Evolutionary conservation across 768 basidiomycete genomes (phyloP).

Genomic region (Xanthoconium purpureum): DNA sequence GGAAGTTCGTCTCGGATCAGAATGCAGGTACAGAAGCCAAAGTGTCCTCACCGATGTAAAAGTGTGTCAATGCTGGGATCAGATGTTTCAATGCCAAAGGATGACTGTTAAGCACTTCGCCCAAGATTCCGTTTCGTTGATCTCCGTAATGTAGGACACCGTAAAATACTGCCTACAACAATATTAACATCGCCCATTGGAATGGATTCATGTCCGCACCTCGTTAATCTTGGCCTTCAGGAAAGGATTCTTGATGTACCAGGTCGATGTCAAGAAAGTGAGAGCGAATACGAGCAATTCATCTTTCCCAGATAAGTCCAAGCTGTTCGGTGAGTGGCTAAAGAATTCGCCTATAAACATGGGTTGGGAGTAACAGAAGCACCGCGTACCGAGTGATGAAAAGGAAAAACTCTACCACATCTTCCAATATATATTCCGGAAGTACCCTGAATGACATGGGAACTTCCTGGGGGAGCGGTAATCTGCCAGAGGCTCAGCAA

Average conservation of each 20-base stretch:
- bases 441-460: slow-evolving; percentile 82
- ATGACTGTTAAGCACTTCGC: slow-evolving; percentile 79
- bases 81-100: slow-evolving; percentile 82
- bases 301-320: slow-evolving; percentile 80
- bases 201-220: slow-evolving; percentile 40
- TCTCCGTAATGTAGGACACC: slow-evolving; percentile 65
- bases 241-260: slow-evolving; percentile 99
- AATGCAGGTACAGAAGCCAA: neutral
- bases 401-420: slow-evolving; percentile 84
- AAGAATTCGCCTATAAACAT: slow-evolving; percentile 1
- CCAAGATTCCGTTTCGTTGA: slow-evolving; percentile 71
- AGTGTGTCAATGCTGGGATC: slow-evolving; percentile 87
- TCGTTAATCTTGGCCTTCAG: slow-evolving; percentile 95
- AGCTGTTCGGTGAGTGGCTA: slow-evolving; percentile 70
- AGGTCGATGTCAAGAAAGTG: slow-evolving; percentile 89
- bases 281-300: slow-evolving; percentile 85
- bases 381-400: slow-evolving; percentile 73
- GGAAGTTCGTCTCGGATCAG: neutral
- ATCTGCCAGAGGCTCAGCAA: slow-evolving; percentile 40
- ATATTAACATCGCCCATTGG: neutral
- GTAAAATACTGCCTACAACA: slow-evolving; percentile 64
- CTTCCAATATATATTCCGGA: slow-evolving; percentile 93
- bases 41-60: slow-evolving; percentile 77
- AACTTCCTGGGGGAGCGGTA: slow-evolving; percentile 83
- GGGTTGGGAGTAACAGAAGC: neutral